Base-by-base conservation (phyloP, 169 alveolate genomes). In the Cryptosporidium baileyi region DNA sequence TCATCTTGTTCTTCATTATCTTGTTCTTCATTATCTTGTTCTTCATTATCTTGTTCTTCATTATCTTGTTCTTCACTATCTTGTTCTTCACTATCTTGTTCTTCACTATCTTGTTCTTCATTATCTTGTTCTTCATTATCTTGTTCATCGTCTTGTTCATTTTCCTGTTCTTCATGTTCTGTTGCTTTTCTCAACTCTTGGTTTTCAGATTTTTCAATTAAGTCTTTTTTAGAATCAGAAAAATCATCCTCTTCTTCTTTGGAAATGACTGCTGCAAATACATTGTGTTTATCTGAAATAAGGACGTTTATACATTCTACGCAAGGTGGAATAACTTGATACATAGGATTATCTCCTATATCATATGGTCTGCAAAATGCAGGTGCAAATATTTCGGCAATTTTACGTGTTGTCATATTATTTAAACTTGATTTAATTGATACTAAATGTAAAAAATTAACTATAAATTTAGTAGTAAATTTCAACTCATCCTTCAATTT, bases 331-430 rank as follows among this genome's bases (percentile, higher is more conserved):
- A 74, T 74, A 1, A 26, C 30, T 74, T 74, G 74, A 74, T 54
- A 74, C 85, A 74, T 74, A 8, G 54, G 34, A 11, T 49, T 74
- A 8, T 51, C 36, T 40, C 47, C 49, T 32, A 74, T 57, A 38
- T 11, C 17, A 26, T 13, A 44, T 6, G 85, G 85, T n/a, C 85
- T 74, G 26, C 67, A 74, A 19, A 74, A 74, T 54, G 67, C 67
- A 38, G 85, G 85, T 1, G 85, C 17, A 26, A 74, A 36, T 11
- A 74, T 74, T 74, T 74, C 85, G 6, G 85, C 67, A 32, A 74
- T 74, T 38, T 28, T 74, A 19, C 43, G 85, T 57, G 67, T 32
- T 13, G 74, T 74, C 85, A 74, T 74, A 74, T 74, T 74, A 22
- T 74, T 74, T 17, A 41, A 22, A 17, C 67, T 74, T 2, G 85